These are phyloP conservation scores for Amylocarpus encephaloides DNA, from an alignment of 2,329 filamentous ascomycete species.

Conservation along the genomic window DNA sequence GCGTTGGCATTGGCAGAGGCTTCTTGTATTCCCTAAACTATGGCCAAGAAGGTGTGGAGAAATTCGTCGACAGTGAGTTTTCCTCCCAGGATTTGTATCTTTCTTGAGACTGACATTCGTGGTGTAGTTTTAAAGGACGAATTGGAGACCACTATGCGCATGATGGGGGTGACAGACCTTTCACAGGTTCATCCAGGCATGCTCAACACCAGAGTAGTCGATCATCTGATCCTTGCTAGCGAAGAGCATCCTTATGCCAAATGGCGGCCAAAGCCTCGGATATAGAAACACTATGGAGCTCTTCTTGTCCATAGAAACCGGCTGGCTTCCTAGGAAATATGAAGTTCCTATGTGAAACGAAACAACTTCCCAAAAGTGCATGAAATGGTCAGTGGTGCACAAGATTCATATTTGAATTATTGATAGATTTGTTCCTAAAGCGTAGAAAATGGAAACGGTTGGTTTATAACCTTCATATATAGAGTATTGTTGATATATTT, in stretches of 20 bases:
- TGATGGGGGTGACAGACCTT: conserved; percentile 57
- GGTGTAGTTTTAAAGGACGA: conserved; percentile 49
- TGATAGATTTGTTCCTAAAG: too few species aligned
- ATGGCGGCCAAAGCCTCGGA: conserved; percentile 29
- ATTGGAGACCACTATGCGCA: conserved; percentile 58
- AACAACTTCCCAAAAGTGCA: too few species aligned
- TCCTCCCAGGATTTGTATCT: not conserved
- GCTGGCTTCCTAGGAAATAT: too few species aligned
- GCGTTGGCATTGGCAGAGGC: conserved; percentile 56
- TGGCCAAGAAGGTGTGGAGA: conserved; percentile 51
- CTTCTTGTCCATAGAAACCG: too few species aligned
- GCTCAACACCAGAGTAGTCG: conserved; percentile 48
- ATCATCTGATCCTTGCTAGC: conserved; percentile 39
- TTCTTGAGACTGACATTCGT: conserved; percentile 5
- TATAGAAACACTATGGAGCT: too few species aligned
- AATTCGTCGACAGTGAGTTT: conserved; percentile 46
- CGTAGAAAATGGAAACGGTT: too few species aligned
- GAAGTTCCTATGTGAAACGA: too few species aligned
- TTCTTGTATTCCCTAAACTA: conserved; percentile 56
- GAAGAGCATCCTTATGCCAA: conserved; percentile 41
- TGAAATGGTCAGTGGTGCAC: too few species aligned
- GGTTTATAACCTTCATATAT: too few species aligned
- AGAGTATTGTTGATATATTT: too few species aligned
- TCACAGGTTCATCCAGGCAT: conserved; percentile 55
- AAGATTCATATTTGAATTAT: too few species aligned